Base-by-base conservation (phyloP, 164 flowering plant species). In the Litsea cubeba region DNA sequence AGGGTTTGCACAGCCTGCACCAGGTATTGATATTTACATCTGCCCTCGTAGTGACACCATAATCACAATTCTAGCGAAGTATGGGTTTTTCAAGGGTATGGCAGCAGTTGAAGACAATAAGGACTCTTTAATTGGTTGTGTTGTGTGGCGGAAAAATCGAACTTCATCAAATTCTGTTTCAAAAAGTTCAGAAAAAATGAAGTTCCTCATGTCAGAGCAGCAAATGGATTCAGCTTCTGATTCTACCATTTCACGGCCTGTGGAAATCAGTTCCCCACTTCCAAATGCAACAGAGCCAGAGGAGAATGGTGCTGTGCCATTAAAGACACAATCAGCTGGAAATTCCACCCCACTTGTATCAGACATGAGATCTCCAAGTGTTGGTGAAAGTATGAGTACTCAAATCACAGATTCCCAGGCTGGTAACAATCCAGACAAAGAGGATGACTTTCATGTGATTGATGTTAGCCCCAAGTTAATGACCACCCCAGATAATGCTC, bases 61-160 rank as follows among this genome's bases (percentile, higher is more conserved):
- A 69, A 83, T 84, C 74, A 87, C 88, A 57, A 82, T 85, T 50
- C 88, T 88, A 28, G 87, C 87, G 62, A 88, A 87, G 78, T 73
- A 87, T 78, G 91, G 89, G n/a, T 88, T 82, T 80, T 85, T 85
- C 75, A 87, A 87, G 81, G 92, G 88, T 63, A 83, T 79, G 87
- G 79, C 81, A 18, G 86, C 85, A 74, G 74, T 82, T 50, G 83
- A 82, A 75, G 92, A 82, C 64, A 75, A 82, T 50, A 79, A 76
- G 26, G 84, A 84, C 60, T 82, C 86, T 4, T 69, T 87, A 71
- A 79, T 87, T 73, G 90, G 90, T 64, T 88, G 88, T 77, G 87
- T 85, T 79, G 88, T 88, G 20, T 88, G 92, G 88, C 83, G 83
- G 74, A 87, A 82, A 77, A 82, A 76, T 64, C 80, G 50, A 12